Percentiles rank a stretch among this genome's conserved stretches.
Evolutionary conservation across 805 yeast species (phyloP).

Genomic region (Saturnispora quitensis): DNA sequence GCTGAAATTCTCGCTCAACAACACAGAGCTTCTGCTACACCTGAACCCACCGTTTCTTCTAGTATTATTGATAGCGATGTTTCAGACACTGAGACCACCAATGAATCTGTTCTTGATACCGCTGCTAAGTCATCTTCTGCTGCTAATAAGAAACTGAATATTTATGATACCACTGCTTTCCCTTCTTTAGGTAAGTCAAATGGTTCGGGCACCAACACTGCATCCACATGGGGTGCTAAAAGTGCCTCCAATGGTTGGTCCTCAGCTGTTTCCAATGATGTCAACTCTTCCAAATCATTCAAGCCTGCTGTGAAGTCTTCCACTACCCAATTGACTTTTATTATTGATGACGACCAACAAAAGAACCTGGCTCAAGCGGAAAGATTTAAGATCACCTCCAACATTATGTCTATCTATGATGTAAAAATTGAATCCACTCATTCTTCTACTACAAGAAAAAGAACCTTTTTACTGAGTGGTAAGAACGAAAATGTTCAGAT

Average conservation of each 20-base stretch:
- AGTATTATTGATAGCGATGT: slow-evolving; percentile 8
- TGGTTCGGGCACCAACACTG: slow-evolving; percentile 27
- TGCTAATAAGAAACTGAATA: slow-evolving; percentile 24
- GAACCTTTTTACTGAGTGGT: slow-evolving; percentile 81
- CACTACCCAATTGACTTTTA: slow-evolving; percentile 69
- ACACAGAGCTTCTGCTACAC: slow-evolving; percentile 22
- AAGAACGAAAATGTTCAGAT: slow-evolving; percentile 50
- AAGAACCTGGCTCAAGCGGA: slow-evolving; percentile 54
- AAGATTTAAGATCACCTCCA: slow-evolving; percentile 54
- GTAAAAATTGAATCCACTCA: slow-evolving; percentile 78
- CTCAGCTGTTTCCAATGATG: slow-evolving; percentile 14
- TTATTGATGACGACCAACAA: slow-evolving; percentile 63
- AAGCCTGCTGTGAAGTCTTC: slow-evolving; percentile 43
- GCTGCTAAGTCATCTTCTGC: slow-evolving; percentile 3
- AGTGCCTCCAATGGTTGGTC: slow-evolving; percentile 11
- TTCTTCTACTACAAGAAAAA: slow-evolving; percentile 61
- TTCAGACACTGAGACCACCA: slow-evolving; percentile 8
- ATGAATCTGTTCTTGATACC: background rate
- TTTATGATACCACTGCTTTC: slow-evolving; percentile 44
- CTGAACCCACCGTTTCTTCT: slow-evolving; percentile 10
- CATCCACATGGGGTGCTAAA: slow-evolving; percentile 4
- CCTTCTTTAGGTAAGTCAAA: slow-evolving; percentile 53
- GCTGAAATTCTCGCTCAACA: slow-evolving; percentile 32
- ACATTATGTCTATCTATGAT: slow-evolving; percentile 48
- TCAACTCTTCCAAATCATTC: slow-evolving; percentile 19